A percentile compares a stretch with the other conserved stretches of the same genome.
Evolutionary conservation across 2,329 filamentous ascomycete genomes (phyloP).

Genomic region (Apiospora aurea): DNA sequence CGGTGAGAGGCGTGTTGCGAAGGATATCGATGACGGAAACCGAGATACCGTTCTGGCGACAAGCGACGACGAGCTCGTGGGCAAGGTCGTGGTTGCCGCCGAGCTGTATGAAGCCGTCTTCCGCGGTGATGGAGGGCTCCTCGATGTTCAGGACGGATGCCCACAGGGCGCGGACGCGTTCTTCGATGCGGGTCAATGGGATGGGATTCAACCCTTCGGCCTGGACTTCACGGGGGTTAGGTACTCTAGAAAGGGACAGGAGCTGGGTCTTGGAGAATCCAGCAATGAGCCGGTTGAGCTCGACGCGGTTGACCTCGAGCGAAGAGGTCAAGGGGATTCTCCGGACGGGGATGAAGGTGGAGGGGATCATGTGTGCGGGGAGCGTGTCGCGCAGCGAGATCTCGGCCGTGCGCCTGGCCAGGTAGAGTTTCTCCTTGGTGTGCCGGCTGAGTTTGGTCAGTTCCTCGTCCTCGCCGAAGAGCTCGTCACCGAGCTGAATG

Average conservation of each 20-base stretch:
- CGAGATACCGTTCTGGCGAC: constrained; percentile 50
- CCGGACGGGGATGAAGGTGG: constrained; percentile 56
- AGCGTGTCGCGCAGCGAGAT: constrained; percentile 48
- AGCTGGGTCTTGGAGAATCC: constrained; percentile 53
- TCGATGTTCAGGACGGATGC: constrained; percentile 50
- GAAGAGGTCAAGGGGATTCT: constrained; percentile 57
- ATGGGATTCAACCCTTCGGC: constrained; percentile 51
- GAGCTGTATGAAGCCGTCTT: constrained; percentile 53
- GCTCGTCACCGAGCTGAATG: constrained; percentile 53
- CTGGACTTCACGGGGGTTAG: constrained; percentile 46
- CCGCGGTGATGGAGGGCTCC: constrained; percentile 48
- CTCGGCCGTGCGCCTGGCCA: constrained; percentile 53
- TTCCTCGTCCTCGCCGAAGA: constrained; percentile 47
- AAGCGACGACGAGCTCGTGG: constrained; percentile 51
- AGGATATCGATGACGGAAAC: constrained; percentile 54
- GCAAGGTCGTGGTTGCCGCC: constrained; percentile 57
- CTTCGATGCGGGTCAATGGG: constrained; percentile 55
- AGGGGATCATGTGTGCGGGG: constrained; percentile 52
- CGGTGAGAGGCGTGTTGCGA: constrained; percentile 49
- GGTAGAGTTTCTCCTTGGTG: constrained; percentile 52
- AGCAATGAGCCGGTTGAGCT: constrained; percentile 53
- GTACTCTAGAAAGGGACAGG: constrained; percentile 47
- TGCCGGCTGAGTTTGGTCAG: constrained; percentile 46
- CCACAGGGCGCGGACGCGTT: constrained; percentile 57
- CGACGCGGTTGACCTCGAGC: constrained; percentile 57